Percentiles rank a stretch among this genome's conserved stretches.
Conservation (phyloP, 2,329 filamentous ascomycete genomes). For the Hypomyces rosellus region DNA sequence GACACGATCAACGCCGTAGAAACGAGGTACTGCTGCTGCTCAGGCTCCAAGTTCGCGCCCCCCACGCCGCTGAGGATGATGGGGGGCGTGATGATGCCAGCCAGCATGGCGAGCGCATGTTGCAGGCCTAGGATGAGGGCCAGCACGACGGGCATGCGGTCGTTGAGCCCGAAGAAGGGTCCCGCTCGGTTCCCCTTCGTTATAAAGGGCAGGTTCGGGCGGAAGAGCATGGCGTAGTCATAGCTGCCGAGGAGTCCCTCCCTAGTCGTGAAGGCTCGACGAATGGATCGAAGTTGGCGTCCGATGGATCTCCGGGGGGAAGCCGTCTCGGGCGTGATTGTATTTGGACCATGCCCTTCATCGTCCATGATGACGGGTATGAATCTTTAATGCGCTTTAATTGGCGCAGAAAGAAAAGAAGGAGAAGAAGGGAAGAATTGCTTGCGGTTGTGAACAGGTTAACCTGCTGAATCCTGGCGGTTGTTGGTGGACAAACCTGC, state of each 20-base stretch:
- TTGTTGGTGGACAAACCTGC: slow-evolving; percentile 21
- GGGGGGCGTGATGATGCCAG: slow-evolving; percentile 70
- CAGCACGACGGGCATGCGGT: slow-evolving; percentile 68
- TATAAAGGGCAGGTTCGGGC: slow-evolving; percentile 76
- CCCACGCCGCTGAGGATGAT: slow-evolving; percentile 59
- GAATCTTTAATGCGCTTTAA: too few relatives aligned
- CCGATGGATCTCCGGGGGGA: slow-evolving; percentile 26
- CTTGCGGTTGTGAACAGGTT: slow-evolving; percentile 16
- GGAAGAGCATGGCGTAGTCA: slow-evolving; percentile 86
- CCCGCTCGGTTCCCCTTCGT: slow-evolving; percentile 44
- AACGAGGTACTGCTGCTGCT: slow-evolving; percentile 68
- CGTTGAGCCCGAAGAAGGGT: slow-evolving; percentile 80
- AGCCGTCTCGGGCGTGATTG: slow-evolving; percentile 37
- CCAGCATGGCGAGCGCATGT: slow-evolving; percentile 71
- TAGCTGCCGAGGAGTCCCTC: slow-evolving; percentile 79
- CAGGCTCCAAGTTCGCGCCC: slow-evolving; percentile 56
- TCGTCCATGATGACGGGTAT: slow-evolving; percentile 42
- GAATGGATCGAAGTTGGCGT: slow-evolving; percentile 20
- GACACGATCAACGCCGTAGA: slow-evolving; percentile 74
- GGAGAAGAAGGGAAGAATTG: too few relatives aligned
- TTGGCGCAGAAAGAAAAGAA: background rate
- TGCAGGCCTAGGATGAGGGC: slow-evolving; percentile 72
- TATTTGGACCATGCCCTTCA: slow-evolving; percentile 47
- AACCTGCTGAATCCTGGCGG: slow-evolving; percentile 19
- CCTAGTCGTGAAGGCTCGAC: slow-evolving; percentile 45